A percentile compares a stretch with the other conserved stretches of the same genome.
Conservation (phyloP, 164 flowering plant species). For the Magnolia changhungtana region DNA sequence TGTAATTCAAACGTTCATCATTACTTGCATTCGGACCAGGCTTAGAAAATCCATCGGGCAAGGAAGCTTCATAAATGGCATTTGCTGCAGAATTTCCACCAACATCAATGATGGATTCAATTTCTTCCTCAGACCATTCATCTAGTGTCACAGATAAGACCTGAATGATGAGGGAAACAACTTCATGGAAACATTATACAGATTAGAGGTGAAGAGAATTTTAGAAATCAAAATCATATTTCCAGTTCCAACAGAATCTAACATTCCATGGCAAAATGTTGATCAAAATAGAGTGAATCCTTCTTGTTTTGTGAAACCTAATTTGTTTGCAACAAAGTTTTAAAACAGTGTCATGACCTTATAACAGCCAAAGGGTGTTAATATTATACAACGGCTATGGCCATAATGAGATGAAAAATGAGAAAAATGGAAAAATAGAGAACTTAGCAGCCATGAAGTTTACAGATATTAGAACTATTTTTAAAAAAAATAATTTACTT, state of each 20-base stretch:
- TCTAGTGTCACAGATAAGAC: constrained; percentile 93
- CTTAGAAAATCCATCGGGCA: constrained; percentile 71
- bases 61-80: constrained; percentile 86
- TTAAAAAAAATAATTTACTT: too few species aligned
- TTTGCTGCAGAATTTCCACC: constrained; percentile 96
- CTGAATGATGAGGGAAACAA: constrained; percentile 32
- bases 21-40: constrained; percentile 71
- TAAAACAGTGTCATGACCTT: too few species aligned
- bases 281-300: background rate
- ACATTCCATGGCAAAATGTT: background rate
- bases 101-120: constrained; percentile 88
- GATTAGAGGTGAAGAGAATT: background rate
- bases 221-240: background rate
- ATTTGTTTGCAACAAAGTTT: too few species aligned
- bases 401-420: too few species aligned
- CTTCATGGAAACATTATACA: background rate
- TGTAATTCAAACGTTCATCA: constrained; percentile 67
- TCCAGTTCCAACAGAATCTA: background rate
- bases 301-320: too few species aligned
- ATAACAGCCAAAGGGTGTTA: too few species aligned
- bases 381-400: too few species aligned
- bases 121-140: constrained; percentile 91
- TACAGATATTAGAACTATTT: too few species aligned
- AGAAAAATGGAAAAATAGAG: too few species aligned
- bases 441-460: too few species aligned